Percentiles rank a stretch among this genome's conserved stretches.
Conservation (phyloP, 306 rosid species). For the Prunus mira region DNA sequence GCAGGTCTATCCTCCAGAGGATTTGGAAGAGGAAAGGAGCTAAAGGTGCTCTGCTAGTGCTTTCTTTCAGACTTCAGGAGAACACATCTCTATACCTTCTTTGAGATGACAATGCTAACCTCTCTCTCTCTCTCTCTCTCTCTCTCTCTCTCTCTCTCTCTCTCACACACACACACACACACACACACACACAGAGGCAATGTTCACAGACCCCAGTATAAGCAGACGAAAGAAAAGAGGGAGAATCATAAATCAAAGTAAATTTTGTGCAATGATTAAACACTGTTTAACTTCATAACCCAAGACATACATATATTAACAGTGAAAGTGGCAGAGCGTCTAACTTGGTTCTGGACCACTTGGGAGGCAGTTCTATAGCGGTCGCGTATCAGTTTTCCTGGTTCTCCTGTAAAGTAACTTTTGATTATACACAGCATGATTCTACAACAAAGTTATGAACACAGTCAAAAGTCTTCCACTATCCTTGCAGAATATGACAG, state of each 20-base stretch:
- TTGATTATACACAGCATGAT: not conserved
- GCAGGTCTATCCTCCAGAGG: not conserved
- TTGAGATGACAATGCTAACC: not conserved
- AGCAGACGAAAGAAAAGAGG: not conserved
- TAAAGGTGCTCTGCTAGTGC: not conserved
- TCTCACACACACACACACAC: no score
- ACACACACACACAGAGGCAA: not conserved
- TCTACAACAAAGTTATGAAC: not conserved
- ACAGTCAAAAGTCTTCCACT: not conserved
- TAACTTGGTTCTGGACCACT: slow-evolving; percentile 99
- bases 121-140: not conserved
- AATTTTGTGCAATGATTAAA: slow-evolving; percentile 10
- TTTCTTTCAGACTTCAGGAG: not conserved
- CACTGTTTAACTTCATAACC: slow-evolving; percentile 34
- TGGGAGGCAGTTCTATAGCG: slow-evolving; percentile 94
- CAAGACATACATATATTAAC: slow-evolving; percentile 62
- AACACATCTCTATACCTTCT: not conserved
- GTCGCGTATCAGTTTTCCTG: slow-evolving; percentile 90
- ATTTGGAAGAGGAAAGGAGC: not conserved
- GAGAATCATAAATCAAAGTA: not conserved
- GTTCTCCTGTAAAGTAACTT: slow-evolving; percentile 58
- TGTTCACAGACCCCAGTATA: not conserved
- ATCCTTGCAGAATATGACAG: not conserved
- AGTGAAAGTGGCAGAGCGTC: slow-evolving; percentile 72
- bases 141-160: no score